Conservation (phyloP, 805 yeast genomes). For the Ogataea polymorpha region DNA sequence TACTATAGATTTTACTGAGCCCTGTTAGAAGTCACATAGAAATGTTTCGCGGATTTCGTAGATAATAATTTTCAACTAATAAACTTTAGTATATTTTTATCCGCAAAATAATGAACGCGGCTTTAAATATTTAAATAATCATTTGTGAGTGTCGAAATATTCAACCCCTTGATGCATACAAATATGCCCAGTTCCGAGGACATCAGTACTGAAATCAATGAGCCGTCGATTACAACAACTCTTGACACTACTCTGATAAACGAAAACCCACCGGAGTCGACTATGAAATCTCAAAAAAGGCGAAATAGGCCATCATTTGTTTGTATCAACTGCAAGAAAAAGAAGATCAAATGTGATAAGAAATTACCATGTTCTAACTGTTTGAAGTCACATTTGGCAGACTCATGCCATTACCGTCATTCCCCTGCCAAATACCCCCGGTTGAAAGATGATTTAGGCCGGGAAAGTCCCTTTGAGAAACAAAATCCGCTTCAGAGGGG, state of each 20-base stretch:
- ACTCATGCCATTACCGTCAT: slow-evolving; percentile 24
- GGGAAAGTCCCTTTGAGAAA: too few relatives aligned
- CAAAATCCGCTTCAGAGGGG: too few relatives aligned
- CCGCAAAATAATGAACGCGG: neutral
- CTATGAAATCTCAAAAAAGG: slow-evolving; percentile 18
- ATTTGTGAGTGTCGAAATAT: neutral
- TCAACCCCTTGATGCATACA: neutral
- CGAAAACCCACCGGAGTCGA: neutral
- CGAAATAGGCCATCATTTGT: slow-evolving; percentile 47
- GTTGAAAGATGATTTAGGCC: neutral
- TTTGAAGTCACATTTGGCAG: slow-evolving; percentile 18
- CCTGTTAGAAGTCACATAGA: too few relatives aligned
- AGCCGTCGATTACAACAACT: neutral
- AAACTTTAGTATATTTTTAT: too few relatives aligned
- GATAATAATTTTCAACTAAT: too few relatives aligned
- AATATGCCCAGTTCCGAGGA: neutral
- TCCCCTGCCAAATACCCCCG: slow-evolving; percentile 5
- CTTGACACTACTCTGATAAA: neutral
- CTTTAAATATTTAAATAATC: neutral
- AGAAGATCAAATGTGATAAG: slow-evolving; percentile 33
- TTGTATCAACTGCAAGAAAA: slow-evolving; percentile 29
- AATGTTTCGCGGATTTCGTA: too few relatives aligned
- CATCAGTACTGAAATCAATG: neutral
- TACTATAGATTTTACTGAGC: too few relatives aligned
- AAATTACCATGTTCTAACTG: slow-evolving; percentile 31